A percentile compares a stretch with the other conserved stretches of the same genome.
phyloP scores from a whole-genome alignment of 2,329 filamentous ascomycete species.

The Penicillium sp. region DNA sequence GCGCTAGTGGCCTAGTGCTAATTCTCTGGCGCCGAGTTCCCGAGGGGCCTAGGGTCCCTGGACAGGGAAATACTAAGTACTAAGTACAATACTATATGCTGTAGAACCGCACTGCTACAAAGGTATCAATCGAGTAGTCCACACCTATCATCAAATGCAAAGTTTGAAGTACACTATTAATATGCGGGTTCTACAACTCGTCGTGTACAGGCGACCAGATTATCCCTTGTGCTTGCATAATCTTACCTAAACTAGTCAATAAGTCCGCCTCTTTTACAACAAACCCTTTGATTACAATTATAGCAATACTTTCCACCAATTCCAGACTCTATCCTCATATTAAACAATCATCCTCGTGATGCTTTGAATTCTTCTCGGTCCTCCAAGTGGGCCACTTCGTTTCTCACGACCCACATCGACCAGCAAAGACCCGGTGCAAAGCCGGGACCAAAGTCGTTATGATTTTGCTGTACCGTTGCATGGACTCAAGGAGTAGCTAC shows the following conservation, averaged over 20 bases:
- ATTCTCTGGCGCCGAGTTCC: background rate
- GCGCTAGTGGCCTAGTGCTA: conserved; percentile 13
- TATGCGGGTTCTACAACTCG: background rate
- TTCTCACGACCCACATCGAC: background rate
- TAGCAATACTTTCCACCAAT: background rate
- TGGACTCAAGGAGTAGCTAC: background rate
- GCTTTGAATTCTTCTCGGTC: background rate
- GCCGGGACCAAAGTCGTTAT: background rate
- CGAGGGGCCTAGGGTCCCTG: no score
- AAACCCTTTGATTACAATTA: background rate
- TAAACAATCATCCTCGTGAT: background rate
- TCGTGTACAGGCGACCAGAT: background rate
- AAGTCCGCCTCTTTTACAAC: background rate
- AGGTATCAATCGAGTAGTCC: no score
- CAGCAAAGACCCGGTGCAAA: background rate
- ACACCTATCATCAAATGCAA: no score
- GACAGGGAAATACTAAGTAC: background rate
- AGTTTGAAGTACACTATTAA: background rate
- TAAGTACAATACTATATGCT: no score
- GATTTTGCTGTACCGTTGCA: no score
- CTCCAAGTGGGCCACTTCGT: background rate
- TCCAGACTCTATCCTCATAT: background rate
- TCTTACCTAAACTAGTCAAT: background rate
- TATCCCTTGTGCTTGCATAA: background rate
- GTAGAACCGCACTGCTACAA: no score